Evolutionary conservation across 2,329 filamentous ascomycete species (phyloP).

Genomic region (Fusarium sp.): DNA sequence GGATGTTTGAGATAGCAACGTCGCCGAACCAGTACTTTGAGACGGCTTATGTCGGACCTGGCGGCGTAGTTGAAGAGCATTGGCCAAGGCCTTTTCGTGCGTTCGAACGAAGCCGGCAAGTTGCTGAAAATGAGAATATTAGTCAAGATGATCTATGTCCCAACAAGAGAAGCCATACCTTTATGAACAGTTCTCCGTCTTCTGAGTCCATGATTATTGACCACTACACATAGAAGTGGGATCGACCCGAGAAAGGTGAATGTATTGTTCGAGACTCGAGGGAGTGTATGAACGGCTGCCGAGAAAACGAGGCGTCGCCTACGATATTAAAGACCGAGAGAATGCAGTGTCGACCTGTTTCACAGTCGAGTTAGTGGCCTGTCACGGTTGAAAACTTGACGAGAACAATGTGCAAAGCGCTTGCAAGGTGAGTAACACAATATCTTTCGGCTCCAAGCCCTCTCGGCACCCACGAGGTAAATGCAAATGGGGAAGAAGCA

Average conservation of each 20-base stretch:
- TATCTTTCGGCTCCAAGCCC: conserved; percentile 2
- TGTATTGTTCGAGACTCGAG: conserved; percentile 6
- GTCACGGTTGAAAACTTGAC: conserved; percentile 16
- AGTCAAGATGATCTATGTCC: not conserved
- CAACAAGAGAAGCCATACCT: conserved; percentile 64
- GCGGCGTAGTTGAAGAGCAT: conserved; percentile 88
- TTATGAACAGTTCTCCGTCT: conserved; percentile 90
- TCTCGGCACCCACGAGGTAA: conserved; percentile 10
- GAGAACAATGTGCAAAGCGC: conserved; percentile 21
- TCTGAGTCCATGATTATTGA: conserved; percentile 81
- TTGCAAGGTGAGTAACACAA: conserved; percentile 18
- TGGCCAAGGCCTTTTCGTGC: conserved; percentile 96
- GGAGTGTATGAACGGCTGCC: conserved; percentile 17
- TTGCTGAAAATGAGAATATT: conserved; percentile 71
- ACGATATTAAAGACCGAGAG: conserved; percentile 35
- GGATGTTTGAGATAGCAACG: conserved; percentile 65
- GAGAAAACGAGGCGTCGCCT: conserved; percentile 10
- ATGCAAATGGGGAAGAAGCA: conserved; percentile 6
- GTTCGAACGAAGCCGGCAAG: conserved; percentile 95
- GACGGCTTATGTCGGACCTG: conserved; percentile 78
- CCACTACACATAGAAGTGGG: conserved; percentile 48
- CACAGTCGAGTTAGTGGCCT: conserved; percentile 38
- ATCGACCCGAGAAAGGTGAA: conserved; percentile 7
- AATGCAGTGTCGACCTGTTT: conserved; percentile 39
- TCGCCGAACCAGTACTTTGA: conserved; percentile 71